Evolutionary conservation across 2,329 filamentous ascomycete species (phyloP).

Genomic region (Fusarium sp.): DNA sequence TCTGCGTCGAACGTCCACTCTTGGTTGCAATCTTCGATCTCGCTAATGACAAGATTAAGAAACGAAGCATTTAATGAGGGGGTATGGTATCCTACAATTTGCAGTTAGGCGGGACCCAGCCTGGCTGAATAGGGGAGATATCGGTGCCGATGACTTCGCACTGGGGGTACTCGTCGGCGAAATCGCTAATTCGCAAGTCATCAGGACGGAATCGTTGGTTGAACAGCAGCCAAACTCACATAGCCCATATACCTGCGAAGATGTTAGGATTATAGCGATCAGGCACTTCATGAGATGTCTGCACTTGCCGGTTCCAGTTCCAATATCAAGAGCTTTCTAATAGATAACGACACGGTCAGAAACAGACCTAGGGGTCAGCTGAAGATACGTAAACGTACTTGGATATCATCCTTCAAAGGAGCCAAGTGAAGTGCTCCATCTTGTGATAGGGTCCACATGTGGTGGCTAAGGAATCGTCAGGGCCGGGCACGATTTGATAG

Average conservation of each 20-base stretch:
- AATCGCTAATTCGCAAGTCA: not conserved
- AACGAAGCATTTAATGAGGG: not conserved
- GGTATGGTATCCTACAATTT: not conserved
- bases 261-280: not conserved
- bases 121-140: not conserved
- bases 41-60: not conserved
- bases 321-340: not conserved
- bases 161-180: not conserved
- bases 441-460: not conserved
- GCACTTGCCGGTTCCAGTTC: not conserved
- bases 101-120: constrained; percentile 1
- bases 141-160: constrained; percentile 4
- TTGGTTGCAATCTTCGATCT: constrained; percentile 8
- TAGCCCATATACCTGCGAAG: not conserved
- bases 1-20: constrained; percentile 1
- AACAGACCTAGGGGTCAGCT: too few relatives aligned
- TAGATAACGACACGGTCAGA: not conserved
- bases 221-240: not conserved
- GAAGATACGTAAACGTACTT: not conserved
- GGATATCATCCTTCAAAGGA: not conserved
- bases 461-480: not conserved
- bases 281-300: not conserved
- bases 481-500: too few relatives aligned
- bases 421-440: not conserved
- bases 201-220: not conserved